Base-by-base conservation (phyloP, 2,329 filamentous ascomycete species). In the Helotiales sp. region DNA sequence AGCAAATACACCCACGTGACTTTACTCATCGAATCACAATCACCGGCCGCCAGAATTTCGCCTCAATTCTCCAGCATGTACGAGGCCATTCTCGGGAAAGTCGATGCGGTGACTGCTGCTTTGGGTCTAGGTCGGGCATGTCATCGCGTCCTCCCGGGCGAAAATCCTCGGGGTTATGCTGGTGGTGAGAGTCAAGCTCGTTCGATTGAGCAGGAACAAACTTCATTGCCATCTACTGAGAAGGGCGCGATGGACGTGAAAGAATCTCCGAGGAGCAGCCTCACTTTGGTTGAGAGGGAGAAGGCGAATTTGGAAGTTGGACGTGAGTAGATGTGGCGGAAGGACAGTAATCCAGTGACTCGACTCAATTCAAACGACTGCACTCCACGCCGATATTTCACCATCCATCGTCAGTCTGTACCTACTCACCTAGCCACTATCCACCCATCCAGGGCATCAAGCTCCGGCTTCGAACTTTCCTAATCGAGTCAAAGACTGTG, bases 31-130 rank as follows among this genome's bases (percentile, higher is more conserved):
- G 11, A 57, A 55, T 28, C 34, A 43, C 24, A 43, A 20, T 2
- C 30, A 34, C 13, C 24, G 34, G 45, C 57, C 54, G 30, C 45
- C 28, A 50, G 22, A 24, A 32, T n/a, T 3, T 32, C 49, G 22
- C 22, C 24, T 49, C 30, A 43, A 22, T 28, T 32, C 20, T 13
- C 11, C 22, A 62, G 57, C 65, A 68, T 68, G 65, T 66, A 66
- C 61, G 63, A 64, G 45, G 30, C 65, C 49, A 52, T 65, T 58
- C 55, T 68, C 5, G 55, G 59, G n/a, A 47, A 40, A 34, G 10
- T 67, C 37, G 59, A 70, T 60, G 65, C 65, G 34, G 34, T 64
- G 37, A 30, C 64, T 26, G 30, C 37, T 34, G 47, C 50, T 28
- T 43, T 65, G 28, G 55, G 61, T 17, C 45, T 63, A 22, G 28